These are phyloP conservation scores for Aspergillus latus DNA, from an alignment of 2,329 filamentous ascomycete species.

Conservation along the genomic window DNA sequence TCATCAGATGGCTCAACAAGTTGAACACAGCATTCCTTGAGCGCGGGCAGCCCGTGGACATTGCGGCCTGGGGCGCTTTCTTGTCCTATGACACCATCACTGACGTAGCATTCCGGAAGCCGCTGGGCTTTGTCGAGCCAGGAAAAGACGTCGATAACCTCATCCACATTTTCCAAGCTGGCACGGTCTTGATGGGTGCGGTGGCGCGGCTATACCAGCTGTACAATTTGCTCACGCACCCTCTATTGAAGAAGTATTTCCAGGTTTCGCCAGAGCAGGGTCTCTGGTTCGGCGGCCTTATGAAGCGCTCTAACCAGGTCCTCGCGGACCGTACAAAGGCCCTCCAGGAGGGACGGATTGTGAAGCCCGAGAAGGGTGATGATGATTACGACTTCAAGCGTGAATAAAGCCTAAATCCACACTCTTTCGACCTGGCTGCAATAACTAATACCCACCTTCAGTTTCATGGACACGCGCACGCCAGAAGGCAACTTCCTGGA, in stretches of 20 bases:
- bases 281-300: not conserved
- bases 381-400: not conserved
- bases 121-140: not conserved
- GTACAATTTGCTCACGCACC: not conserved
- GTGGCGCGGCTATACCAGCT: not conserved
- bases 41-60: not conserved
- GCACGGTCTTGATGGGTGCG: not conserved
- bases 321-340: not conserved
- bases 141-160: not conserved
- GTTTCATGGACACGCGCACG: not conserved
- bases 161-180: not conserved
- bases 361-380: not conserved
- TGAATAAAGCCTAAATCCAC: not conserved
- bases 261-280: not conserved
- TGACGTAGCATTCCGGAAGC: not conserved
- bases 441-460: not conserved
- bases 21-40: slow-evolving; percentile 8
- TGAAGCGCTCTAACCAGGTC: not conserved
- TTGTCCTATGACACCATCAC: not conserved
- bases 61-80: not conserved
- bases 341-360: not conserved
- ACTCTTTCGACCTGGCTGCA: not conserved
- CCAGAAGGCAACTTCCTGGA: not conserved
- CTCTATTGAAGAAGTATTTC: not conserved
- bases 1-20: not conserved